Percentiles rank a stretch among this genome's conserved stretches.
Evolutionary conservation across 345 rosid species (phyloP).

Genomic region (Euphorbia pulcherrima): DNA sequence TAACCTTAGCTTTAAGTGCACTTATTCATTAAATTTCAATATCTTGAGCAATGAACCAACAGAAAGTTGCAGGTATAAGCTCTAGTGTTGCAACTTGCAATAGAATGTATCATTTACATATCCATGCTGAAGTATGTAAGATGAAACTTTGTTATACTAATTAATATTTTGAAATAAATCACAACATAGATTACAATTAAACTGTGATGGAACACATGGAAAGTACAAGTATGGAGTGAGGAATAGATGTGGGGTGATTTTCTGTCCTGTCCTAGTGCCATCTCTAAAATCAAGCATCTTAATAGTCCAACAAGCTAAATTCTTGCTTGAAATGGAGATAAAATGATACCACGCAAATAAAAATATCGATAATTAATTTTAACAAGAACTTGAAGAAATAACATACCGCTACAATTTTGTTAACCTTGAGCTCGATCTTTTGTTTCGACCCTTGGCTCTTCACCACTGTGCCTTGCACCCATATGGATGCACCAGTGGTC

Average conservation of each 20-base stretch:
- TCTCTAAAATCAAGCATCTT: too few species aligned
- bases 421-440: conserved; percentile 79
- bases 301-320: background rate
- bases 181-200: background rate
- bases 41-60: background rate
- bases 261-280: background rate
- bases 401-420: conserved; percentile 69
- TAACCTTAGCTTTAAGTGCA: background rate
- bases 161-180: background rate
- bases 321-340: background rate
- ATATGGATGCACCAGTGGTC: conserved; percentile 77
- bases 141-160: background rate
- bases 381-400: conserved; percentile 6
- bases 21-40: background rate
- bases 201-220: background rate
- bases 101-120: background rate
- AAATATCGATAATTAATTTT: background rate
- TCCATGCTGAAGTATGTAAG: background rate
- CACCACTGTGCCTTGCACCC: conserved; percentile 74
- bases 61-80: background rate
- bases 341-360: background rate
- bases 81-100: background rate
- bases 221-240: too few species aligned
- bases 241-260: too few species aligned
- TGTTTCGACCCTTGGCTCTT: conserved; percentile 92